These are phyloP conservation scores for Lophiotrema nucula DNA, from an alignment of 495 filamentous ascomycete species.

Conservation along the genomic window DNA sequence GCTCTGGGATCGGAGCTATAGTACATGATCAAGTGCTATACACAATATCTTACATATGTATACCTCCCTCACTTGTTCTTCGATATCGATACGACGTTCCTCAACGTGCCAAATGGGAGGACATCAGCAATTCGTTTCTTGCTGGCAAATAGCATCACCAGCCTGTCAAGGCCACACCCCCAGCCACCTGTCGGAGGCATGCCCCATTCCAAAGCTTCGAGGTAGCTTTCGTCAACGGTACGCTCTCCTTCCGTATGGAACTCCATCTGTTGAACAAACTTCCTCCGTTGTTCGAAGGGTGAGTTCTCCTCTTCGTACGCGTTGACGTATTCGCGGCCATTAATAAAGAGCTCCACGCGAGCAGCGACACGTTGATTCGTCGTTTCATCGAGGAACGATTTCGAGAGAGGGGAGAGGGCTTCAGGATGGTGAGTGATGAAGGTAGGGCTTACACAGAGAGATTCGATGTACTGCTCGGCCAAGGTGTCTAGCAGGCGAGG, in stretches of 20 bases:
- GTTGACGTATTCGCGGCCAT: conserved; percentile 79
- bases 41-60: background rate
- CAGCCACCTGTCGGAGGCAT: conserved; percentile 93
- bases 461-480: conserved; percentile 72
- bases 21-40: conserved; percentile 1
- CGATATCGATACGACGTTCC: conserved; percentile 56
- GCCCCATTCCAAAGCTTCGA: conserved; percentile 79
- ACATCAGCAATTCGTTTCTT: conserved; percentile 75
- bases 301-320: conserved; percentile 98
- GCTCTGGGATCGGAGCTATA: too few relatives aligned
- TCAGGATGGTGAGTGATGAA: conserved; percentile 92
- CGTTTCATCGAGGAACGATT: conserved; percentile 65
- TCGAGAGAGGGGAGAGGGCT: conserved; percentile 87
- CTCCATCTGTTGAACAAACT: conserved; percentile 66
- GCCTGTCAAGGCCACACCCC: conserved; percentile 88
- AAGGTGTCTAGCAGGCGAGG: conserved; percentile 84
- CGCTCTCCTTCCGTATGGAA: conserved; percentile 40
- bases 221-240: conserved; percentile 76
- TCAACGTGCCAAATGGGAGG: conserved; percentile 81
- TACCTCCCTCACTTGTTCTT: conserved; percentile 15
- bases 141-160: conserved; percentile 84
- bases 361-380: conserved; percentile 71
- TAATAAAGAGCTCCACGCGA: conserved; percentile 84
- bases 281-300: conserved; percentile 79
- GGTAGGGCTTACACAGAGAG: conserved; percentile 65